Evolutionary conservation across 208 protist species (phyloP).

Genomic region (Leishmania aethiopica): DNA sequence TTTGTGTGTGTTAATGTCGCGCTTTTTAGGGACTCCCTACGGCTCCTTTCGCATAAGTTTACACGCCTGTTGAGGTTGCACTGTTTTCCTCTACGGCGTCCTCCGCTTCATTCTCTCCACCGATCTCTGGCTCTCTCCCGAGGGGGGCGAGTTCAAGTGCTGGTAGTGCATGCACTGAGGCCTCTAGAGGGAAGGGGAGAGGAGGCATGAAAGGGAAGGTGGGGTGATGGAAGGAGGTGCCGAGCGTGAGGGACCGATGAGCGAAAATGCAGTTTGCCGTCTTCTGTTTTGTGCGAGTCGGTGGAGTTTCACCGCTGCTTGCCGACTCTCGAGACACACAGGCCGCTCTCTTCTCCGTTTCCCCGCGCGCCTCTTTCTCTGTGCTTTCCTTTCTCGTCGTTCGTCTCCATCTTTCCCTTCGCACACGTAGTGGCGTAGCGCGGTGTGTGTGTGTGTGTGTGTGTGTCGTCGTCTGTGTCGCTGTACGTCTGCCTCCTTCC

Average conservation of each 20-base stretch:
- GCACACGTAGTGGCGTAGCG: not conserved
- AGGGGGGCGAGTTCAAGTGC: too few species aligned
- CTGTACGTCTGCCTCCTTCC: constrained; percentile 8
- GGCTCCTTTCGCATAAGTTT: too few species aligned
- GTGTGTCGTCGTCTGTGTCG: not conserved
- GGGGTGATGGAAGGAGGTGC: not conserved
- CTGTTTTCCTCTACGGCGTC: too few species aligned
- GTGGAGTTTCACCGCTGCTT: not conserved
- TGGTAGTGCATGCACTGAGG: not conserved
- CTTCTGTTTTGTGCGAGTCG: not conserved
- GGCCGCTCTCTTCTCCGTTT: not conserved
- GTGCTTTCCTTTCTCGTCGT: not conserved
- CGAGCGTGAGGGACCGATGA: not conserved
- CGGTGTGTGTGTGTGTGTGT: not conserved
- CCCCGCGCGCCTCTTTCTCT: not conserved
- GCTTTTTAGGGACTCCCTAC: too few species aligned
- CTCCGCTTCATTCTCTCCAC: too few species aligned
- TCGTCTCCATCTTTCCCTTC: not conserved
- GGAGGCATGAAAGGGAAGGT: not conserved
- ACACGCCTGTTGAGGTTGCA: too few species aligned
- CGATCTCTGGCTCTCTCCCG: too few species aligned
- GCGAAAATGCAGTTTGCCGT: not conserved
- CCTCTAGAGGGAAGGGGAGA: not conserved
- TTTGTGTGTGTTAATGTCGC: too few species aligned
- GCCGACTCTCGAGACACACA: not conserved